Conservation (phyloP, 768 basidiomycete species). For the Mycena metata region DNA sequence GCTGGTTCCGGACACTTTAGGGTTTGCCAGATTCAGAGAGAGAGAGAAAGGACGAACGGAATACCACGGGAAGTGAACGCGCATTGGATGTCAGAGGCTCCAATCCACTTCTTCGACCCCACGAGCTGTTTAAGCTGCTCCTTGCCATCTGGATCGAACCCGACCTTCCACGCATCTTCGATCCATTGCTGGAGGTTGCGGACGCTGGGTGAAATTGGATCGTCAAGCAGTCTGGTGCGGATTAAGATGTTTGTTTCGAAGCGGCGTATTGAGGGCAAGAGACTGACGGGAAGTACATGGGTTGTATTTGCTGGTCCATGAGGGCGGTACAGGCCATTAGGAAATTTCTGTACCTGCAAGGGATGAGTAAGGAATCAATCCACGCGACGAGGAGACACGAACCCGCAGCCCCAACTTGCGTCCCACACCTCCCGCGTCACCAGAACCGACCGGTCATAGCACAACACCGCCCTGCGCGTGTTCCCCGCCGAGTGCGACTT, state of each 20-base stretch:
- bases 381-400: conserved; percentile 40
- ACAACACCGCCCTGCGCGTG: conserved; percentile 72
- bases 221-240: conserved; percentile 58
- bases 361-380: conserved; percentile 6
- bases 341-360: conserved; percentile 82
- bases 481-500: conserved; percentile 63
- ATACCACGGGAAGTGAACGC: conserved; percentile 85
- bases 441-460: conserved; percentile 73
- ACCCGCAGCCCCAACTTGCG: conserved; percentile 81
- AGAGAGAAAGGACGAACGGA: conserved; percentile 68
- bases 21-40: conserved; percentile 7
- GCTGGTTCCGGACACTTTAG: conserved; percentile 53
- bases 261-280: neutral
- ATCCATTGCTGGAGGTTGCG: conserved; percentile 84
- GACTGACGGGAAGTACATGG: conserved; percentile 64
- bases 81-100: conserved; percentile 77
- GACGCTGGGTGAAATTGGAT: conserved; percentile 74
- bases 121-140: conserved; percentile 66
- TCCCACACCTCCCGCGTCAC: conserved; percentile 73
- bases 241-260: neutral
- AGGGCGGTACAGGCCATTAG: conserved; percentile 82
- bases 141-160: conserved; percentile 82
- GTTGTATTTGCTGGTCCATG: conserved; percentile 74
- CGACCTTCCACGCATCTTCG: conserved; percentile 84
- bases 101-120: conserved; percentile 82